phyloP scores from a whole-genome alignment of 352 stramenopile species.

The Phytophthora boehmeriae region DNA sequence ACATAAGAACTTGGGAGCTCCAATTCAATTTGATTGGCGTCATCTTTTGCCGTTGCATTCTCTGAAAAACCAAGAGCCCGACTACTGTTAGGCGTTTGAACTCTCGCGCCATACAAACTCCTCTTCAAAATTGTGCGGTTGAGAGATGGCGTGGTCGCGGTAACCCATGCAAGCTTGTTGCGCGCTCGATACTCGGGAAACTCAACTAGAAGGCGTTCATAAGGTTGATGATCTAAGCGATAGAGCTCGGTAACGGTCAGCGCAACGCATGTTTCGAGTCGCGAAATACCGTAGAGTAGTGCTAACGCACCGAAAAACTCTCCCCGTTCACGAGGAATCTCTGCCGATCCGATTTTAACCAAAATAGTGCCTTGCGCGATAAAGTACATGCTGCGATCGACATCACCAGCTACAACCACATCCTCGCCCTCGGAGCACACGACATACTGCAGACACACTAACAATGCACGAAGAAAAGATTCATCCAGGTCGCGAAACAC shows the following conservation, averaged over 20 bases:
- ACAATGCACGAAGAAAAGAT: not conserved
- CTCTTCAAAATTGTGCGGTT: not conserved
- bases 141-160: not conserved
- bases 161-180: not conserved
- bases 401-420: not conserved
- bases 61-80: too few species aligned
- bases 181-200: not conserved
- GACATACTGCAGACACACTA: slow-evolving; percentile 1
- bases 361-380: not conserved
- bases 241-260: not conserved
- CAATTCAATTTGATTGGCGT: not conserved
- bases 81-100: too few species aligned
- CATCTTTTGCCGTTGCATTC: not conserved
- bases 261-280: not conserved
- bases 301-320: slow-evolving; percentile 1
- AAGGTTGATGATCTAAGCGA: not conserved
- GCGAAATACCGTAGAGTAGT: not conserved
- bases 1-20: not conserved
- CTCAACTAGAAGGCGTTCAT: not conserved
- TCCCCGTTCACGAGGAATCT: not conserved
- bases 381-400: not conserved
- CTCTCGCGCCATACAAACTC: not conserved
- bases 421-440: not conserved
- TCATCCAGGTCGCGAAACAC: not conserved
- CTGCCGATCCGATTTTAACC: not conserved